A percentile compares a stretch with the other conserved stretches of the same genome.
Evolutionary conservation across 2,329 filamentous ascomycete genomes (phyloP).

Genomic region (Zasmidium angulare): DNA sequence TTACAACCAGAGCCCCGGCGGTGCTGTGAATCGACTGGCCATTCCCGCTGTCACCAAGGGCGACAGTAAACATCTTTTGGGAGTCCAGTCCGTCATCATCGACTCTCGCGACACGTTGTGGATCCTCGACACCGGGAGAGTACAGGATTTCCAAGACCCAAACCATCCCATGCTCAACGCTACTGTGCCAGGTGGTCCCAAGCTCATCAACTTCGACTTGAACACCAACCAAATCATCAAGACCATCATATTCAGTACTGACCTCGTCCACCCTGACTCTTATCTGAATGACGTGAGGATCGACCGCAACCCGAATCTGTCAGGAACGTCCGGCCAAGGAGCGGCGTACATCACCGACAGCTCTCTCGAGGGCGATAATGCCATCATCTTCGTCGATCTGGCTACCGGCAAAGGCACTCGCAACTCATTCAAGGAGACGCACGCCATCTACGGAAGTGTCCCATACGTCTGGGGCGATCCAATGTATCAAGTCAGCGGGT

Average conservation of each 20-base stretch:
- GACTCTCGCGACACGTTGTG: constrained; percentile 49
- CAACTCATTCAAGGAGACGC: constrained; percentile 44
- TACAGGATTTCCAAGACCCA: constrained; percentile 31
- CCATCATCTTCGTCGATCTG: constrained; percentile 49
- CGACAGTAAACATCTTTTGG: constrained; percentile 46
- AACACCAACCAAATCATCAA: constrained; percentile 43
- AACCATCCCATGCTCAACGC: constrained; percentile 42
- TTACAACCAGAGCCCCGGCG: constrained; percentile 48
- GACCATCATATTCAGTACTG: constrained; percentile 48
- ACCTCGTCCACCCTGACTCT: constrained; percentile 45
- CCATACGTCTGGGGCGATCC: constrained; percentile 46
- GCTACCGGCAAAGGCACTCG: constrained; percentile 47
- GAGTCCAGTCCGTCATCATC: constrained; percentile 51
- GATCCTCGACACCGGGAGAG: constrained; percentile 53
- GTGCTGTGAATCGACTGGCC: constrained; percentile 49
- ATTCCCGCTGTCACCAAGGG: constrained; percentile 39
- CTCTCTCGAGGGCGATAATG: constrained; percentile 46
- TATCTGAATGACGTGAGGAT: constrained; percentile 55
- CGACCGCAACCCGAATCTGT: constrained; percentile 40
- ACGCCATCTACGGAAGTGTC: constrained; percentile 17
- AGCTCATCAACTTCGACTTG: constrained; percentile 48
- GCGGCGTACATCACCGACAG: constrained; percentile 54
- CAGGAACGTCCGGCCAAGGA: background rate
- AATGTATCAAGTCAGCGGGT: constrained; percentile 35
- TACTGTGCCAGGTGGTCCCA: constrained; percentile 46